Conservation (phyloP, 2,329 filamentous ascomycete genomes). For the Nemania sp. region DNA sequence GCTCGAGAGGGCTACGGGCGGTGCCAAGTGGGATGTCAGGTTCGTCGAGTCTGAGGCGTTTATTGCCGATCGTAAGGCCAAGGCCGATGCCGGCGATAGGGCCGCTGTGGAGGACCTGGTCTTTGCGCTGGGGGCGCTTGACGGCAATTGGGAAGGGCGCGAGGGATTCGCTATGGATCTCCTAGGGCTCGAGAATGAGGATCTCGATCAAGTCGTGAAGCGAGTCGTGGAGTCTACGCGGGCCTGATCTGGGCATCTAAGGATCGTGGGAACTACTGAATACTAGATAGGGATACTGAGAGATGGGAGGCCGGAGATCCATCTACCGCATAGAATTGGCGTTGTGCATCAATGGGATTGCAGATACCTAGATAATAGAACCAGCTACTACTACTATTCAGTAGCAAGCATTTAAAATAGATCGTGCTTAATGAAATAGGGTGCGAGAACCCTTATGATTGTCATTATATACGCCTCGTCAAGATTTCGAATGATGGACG, state of each 20-base stretch:
- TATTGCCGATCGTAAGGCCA: slow-evolving; percentile 54
- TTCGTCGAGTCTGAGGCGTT: slow-evolving; percentile 55
- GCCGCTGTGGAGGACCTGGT: slow-evolving; percentile 61
- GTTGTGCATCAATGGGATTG: neutral
- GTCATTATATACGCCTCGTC: too few relatives aligned
- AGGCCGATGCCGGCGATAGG: slow-evolving; percentile 54
- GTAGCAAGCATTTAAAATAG: neutral
- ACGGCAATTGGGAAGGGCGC: slow-evolving; percentile 62
- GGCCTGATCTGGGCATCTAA: neutral
- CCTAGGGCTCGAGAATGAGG: slow-evolving; percentile 60
- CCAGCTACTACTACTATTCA: neutral
- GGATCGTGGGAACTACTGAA: neutral
- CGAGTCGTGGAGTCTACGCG: slow-evolving; percentile 47
- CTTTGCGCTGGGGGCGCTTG: slow-evolving; percentile 61
- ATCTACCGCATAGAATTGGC: neutral
- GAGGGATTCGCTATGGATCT: slow-evolving; percentile 61
- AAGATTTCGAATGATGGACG: too few relatives aligned
- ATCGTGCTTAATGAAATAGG: too few relatives aligned
- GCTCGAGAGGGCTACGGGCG: slow-evolving; percentile 52
- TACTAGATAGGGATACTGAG: neutral
- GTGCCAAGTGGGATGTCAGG: slow-evolving; percentile 48
- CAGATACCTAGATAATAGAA: neutral
- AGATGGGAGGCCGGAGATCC: neutral
- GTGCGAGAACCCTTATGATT: too few relatives aligned
- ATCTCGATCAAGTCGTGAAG: slow-evolving; percentile 57